These are phyloP conservation scores for Agaricus sinodeliciosus DNA, from an alignment of 768 basidiomycete genomes.

Conservation along the genomic window DNA sequence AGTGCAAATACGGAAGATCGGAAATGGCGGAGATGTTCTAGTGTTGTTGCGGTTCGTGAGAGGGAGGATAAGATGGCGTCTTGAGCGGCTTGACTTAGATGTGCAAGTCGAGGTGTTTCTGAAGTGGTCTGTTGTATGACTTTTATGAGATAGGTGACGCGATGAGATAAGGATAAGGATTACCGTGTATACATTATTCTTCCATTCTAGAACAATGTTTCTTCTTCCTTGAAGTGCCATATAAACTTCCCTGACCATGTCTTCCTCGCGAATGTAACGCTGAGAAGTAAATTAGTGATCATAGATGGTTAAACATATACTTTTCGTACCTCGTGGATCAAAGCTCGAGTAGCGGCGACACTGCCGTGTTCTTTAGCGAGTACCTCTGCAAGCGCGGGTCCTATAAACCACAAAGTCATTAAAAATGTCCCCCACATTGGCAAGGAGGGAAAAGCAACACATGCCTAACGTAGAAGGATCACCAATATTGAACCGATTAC, in stretches of 20 bases:
- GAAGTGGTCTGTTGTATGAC: slow-evolving; percentile 32
- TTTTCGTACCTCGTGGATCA: slow-evolving; percentile 21
- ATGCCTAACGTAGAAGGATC: slow-evolving; percentile 70
- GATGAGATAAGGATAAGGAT: slow-evolving; percentile 3
- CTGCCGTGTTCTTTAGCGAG: slow-evolving; percentile 24
- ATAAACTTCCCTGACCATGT: slow-evolving; percentile 71
- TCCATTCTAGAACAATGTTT: slow-evolving; percentile 47
- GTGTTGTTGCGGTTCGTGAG: slow-evolving; percentile 49
- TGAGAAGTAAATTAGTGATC: slow-evolving; percentile 18
- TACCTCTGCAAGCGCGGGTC: slow-evolving; percentile 36
- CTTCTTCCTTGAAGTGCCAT: slow-evolving; percentile 69
- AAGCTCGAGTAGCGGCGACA: slow-evolving; percentile 29
- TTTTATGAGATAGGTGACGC: background rate
- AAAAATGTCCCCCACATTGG: background rate
- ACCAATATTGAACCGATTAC: slow-evolving; percentile 50
- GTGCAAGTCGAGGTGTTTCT: slow-evolving; percentile 54
- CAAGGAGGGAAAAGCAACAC: background rate
- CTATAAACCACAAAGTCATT: slow-evolving; percentile 20
- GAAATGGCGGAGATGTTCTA: slow-evolving; percentile 61
- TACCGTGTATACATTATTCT: slow-evolving; percentile 27
- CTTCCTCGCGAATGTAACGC: slow-evolving; percentile 69
- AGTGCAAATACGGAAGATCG: slow-evolving; percentile 39
- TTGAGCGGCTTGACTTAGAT: slow-evolving; percentile 62
- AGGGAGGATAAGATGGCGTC: slow-evolving; percentile 57
- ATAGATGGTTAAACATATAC: slow-evolving; percentile 27